Conservation (phyloP, 2,329 filamentous ascomycete genomes). For the Dissoconium aciculare region DNA sequence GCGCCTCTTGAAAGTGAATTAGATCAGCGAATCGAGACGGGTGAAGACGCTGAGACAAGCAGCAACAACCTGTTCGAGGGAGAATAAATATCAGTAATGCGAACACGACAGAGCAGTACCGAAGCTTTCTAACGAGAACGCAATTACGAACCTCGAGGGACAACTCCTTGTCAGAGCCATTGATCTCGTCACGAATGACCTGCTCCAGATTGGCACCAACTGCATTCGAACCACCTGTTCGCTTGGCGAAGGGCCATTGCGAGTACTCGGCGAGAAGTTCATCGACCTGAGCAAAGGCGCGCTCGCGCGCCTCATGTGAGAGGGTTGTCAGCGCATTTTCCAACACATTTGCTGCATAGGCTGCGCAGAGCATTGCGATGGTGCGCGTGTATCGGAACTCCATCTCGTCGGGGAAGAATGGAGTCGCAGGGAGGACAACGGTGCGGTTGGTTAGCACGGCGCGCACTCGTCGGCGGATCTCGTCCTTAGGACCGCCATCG, state of each 20-base stretch:
- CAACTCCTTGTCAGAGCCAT: conserved; percentile 75
- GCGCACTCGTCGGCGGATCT: conserved; percentile 83
- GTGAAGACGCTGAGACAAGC: conserved; percentile 97
- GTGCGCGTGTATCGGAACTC: conserved; percentile 90
- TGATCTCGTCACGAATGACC: conserved; percentile 74
- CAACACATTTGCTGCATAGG: conserved; percentile 92
- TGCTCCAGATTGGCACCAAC: conserved; percentile 87
- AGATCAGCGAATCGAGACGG: conserved; percentile 87
- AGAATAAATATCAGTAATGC: no score
- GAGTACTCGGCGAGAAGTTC: conserved; percentile 91
- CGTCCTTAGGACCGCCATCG: conserved; percentile 92
- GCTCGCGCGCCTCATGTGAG: conserved; percentile 83
- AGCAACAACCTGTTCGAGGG: conserved; percentile 56
- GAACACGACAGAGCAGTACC: conserved; percentile 6
- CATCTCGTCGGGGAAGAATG: conserved; percentile 84
- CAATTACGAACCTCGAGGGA: conserved; percentile 71
- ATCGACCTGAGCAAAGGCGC: conserved; percentile 93
- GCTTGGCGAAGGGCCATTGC: conserved; percentile 88
- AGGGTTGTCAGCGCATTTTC: conserved; percentile 94
- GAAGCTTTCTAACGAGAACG: conserved; percentile 2
- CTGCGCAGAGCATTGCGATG: conserved; percentile 90
- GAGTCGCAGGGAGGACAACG: conserved; percentile 70
- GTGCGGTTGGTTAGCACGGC: conserved; percentile 88
- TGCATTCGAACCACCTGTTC: conserved; percentile 58
- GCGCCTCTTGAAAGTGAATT: no score